Base-by-base conservation (phyloP, 176 grass and related monocot species). In the Bothriochloa decipiens region DNA sequence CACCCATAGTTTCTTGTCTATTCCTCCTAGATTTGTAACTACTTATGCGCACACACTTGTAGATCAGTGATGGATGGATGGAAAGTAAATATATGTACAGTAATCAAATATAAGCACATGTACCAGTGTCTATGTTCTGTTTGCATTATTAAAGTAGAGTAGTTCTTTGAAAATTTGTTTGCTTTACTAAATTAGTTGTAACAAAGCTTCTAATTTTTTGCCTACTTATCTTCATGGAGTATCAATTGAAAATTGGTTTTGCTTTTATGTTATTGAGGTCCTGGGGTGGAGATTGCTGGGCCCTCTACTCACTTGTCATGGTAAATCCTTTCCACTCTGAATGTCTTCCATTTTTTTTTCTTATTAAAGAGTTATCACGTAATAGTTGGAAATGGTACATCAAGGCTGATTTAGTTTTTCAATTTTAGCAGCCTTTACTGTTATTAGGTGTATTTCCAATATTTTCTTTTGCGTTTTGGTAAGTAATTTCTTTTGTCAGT, bases 241-340 rank as follows among this genome's bases (percentile, higher is more conserved):
- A 66, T 89, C 41, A 70, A 69, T 92, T 70, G 70, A 83, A 88
- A 76, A 65, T 88, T 84, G 68, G 74, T 87, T 93, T 92, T 85
- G 29, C 74, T 92, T 95, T 96, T 95, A 45, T 89, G 79, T 94
- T 89, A 76, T 86, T 53, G 92, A 93, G 80, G 89, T 77, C 76
- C 72, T 85, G 68, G 90, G 84, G 75, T 89, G 93, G 84, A 93
- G 86, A 83, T 78, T 47, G 86, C 86, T 89, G 84, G 78, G 88
- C 89, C 83, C 52, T 26, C 86, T 70, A 27, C 82, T 80, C 55
- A 46, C 68, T 91, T 88, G 40, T 47, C 72, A 84, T 78, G 90
- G 96, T 99, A 96, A 91, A 62, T 37, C 77, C 45, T 76, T 58
- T 57, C n/a, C n/a, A 83, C 65, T 58, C 26, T 85, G 42, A 43